Evolutionary conservation across 106 monocot genomes (phyloP), one percentile per base, ranked within the genome.

Genomic region (Hemerocallis citrina): DNA sequence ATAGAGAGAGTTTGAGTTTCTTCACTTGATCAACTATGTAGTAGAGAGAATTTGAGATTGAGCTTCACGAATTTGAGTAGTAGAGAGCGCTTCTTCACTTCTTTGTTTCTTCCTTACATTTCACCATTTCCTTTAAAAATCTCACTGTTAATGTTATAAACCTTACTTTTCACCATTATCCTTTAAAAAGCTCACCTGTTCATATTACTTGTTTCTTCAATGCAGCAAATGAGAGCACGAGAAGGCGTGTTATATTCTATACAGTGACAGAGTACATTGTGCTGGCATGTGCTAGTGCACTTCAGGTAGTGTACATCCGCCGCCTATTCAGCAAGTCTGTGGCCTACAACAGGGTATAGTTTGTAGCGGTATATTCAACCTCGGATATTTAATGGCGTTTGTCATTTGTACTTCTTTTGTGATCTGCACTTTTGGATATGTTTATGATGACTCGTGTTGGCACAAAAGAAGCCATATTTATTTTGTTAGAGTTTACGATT

Each of bases 211-310:
- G 6, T 20, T 34, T 56, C 5, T 27, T 39, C 16, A 34, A 10
- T 52, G 52, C 75, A 86, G 86, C 86, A 13, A 86, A 86, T 56
- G 86, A 86, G 75, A 86, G 86, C 72, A 86, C 86, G 1, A 81
- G 82, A 79, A 58, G 56, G 65, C 81, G 86, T 7, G 67, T 86
- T 30, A 69, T 78, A 17, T 58, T 82, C 56, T 86, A 82, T 16
- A 82, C 86, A 10, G 9, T 82, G 16, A n/a, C 35, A 14, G 86
- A 75, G 68, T 86, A 86, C 57, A 6, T 78, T 20, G 82, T 68
- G 2, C 52, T 86, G 14, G 71, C 59, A 34, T 51, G 59, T 58
- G 86, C 78, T 7, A 86, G 81, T 46, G 39, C 34, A 17, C 75
- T 86, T 40, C 86, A 86, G 64, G 78, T 86, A 1, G 34, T 61